Conservation (phyloP, 108 stramenopile species). For the Aureococcus anophagefferens region DNA sequence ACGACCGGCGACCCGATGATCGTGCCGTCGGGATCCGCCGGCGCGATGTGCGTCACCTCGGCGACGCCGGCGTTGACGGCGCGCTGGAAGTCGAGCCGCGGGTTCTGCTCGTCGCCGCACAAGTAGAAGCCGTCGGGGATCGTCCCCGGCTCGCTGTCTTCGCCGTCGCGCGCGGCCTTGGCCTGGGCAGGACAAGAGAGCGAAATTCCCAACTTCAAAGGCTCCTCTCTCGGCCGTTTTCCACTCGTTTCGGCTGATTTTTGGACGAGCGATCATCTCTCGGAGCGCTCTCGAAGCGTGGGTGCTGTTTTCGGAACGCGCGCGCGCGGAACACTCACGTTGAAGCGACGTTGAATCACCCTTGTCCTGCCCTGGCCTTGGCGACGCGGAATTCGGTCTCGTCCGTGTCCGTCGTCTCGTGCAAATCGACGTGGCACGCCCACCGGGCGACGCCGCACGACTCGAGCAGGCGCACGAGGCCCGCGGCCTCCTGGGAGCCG, state of each 20-base stretch:
- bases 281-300: too few relatives aligned
- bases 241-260: too few relatives aligned
- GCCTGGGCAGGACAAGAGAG: too few relatives aligned
- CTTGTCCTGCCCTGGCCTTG: too few relatives aligned
- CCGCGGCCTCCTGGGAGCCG: not conserved
- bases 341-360: too few relatives aligned
- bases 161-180: slow-evolving; percentile 48
- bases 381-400: slow-evolving; percentile 53
- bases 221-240: too few relatives aligned
- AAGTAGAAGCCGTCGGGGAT: slow-evolving; percentile 68
- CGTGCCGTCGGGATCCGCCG: slow-evolving; percentile 35
- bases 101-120: slow-evolving; percentile 20
- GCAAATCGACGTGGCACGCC: slow-evolving; percentile 55
- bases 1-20: slow-evolving; percentile 36
- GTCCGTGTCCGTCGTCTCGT: slow-evolving; percentile 70
- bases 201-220: too few relatives aligned
- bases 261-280: too few relatives aligned
- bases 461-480: not conserved
- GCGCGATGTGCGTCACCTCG: slow-evolving; percentile 58
- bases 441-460: not conserved
- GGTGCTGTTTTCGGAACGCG: too few relatives aligned
- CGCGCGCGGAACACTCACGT: too few relatives aligned
- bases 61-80: slow-evolving; percentile 42
- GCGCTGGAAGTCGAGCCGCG: slow-evolving; percentile 23
- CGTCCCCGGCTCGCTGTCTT: slow-evolving; percentile 9